Evolutionary conservation across 2,329 filamentous ascomycete species (phyloP), one percentile per base, ranked within the genome.

Genomic region (Davidsoniella australis): DNA sequence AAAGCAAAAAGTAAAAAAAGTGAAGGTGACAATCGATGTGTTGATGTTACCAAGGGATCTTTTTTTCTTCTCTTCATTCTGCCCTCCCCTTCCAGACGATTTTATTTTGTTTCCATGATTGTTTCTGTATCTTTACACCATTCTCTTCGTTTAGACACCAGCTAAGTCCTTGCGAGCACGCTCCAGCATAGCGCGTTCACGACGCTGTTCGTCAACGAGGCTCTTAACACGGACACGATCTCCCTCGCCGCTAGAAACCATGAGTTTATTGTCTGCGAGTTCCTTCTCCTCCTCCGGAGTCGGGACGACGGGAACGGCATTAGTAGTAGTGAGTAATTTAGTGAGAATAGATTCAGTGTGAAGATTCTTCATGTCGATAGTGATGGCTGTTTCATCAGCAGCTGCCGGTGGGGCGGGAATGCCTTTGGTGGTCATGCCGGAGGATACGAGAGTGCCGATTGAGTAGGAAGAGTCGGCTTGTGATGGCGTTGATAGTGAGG

Each of bases 341-440:
- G 70, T 63, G 16, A 86, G 65, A 53, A 88, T 87, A 36, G 75
- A 68, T 2, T 69, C 66, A 41, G 76, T 78, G 52, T 68, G 68
- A 57, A 73, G 69, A 58, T 73, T 62, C 60, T 78, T 78, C 72
- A 87, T 82, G 56, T 80, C 70, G 56, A 81, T 72, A 43, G 67
- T 66, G 39, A 76, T 63, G 8, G 68, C 63, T 45, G 64, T 68
- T 63, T 78, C 74, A 51, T 65, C 64, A 45, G 67, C 61, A 36
- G 63, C 64, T 1, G 73, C 69, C 10, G 65, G 57, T 5, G 69
- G 70, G 1, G 73, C 72, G 14, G 50, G 50, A 26, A 43, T 33
- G 50, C 68, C 67, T 57, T 68, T 68, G 45, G 66, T 58, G 58
- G 70, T 69, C 10, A 60, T 60, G 26, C 62, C 64, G 41, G 74